Evolutionary conservation across 495 filamentous ascomycete genomes (phyloP).

Genomic region (Sabuloglossum arenarium): DNA sequence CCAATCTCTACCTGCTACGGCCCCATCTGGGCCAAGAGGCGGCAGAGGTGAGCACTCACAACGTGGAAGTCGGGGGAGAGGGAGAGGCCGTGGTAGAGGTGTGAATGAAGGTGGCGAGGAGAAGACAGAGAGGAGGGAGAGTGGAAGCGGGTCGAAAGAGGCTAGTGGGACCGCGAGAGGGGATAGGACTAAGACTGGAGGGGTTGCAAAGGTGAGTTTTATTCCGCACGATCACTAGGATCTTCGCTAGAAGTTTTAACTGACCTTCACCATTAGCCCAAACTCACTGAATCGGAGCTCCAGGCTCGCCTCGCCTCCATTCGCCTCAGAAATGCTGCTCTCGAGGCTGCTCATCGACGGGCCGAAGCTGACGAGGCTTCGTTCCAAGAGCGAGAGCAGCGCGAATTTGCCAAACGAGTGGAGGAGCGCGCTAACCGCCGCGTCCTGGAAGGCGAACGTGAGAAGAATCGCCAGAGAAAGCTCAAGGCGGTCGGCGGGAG

Average conservation of each 20-base stretch:
- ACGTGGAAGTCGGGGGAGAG: conserved; percentile 17
- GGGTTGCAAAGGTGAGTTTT: conserved; percentile 24
- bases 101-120: background rate
- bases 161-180: conserved; percentile 35
- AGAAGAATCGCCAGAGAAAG: conserved; percentile 51
- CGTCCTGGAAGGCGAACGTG: conserved; percentile 47
- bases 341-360: conserved; percentile 38
- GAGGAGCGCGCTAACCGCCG: conserved; percentile 33
- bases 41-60: conserved; percentile 17
- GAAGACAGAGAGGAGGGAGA: background rate
- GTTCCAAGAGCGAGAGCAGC: conserved; percentile 42
- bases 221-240: background rate
- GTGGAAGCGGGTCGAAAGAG: background rate
- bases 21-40: conserved; percentile 14
- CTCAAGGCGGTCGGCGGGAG: conserved; percentile 40
- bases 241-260: background rate
- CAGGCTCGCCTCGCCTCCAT: conserved; percentile 36
- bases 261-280: conserved; percentile 21
- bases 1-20: conserved; percentile 3
- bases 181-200: conserved; percentile 47
- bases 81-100: conserved; percentile 5
- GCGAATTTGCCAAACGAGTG: conserved; percentile 29
- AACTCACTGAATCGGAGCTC: conserved; percentile 50
- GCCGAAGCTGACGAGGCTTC: conserved; percentile 47
- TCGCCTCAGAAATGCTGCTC: conserved; percentile 32